phyloP scores from a whole-genome alignment of 208 protist genomes.

The Novymonas esmeraldas region DNA sequence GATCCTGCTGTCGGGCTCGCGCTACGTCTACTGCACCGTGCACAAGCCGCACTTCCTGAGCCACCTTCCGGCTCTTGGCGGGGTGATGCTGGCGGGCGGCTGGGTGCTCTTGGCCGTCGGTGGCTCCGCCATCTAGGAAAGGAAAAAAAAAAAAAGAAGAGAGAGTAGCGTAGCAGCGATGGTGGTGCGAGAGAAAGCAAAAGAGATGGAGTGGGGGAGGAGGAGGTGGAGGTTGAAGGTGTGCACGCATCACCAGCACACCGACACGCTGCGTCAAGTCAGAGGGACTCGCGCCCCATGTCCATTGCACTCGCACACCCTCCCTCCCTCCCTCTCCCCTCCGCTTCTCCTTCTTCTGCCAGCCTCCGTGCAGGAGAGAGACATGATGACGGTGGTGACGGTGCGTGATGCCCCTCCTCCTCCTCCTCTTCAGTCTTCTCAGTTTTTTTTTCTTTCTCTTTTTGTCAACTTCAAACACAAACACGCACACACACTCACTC shows the following conservation, averaged over 20 bases:
- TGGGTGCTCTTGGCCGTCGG: slow-evolving; percentile 39
- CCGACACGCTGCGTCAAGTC: no score
- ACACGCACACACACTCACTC: background rate
- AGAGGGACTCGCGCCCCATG: no score
- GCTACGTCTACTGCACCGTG: slow-evolving; percentile 48
- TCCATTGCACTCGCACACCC: no score
- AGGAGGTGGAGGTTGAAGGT: background rate
- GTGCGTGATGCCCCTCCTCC: no score
- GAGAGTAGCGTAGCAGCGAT: background rate
- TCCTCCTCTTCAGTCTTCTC: background rate
- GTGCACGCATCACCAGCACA: no score
- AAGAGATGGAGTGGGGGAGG: background rate
- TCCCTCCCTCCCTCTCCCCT: no score
- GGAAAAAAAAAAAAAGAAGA: background rate
- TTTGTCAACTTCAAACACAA: background rate
- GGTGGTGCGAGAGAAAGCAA: background rate
- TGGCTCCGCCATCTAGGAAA: slow-evolving; percentile 9
- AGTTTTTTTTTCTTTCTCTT: background rate
- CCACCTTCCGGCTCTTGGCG: slow-evolving; percentile 30
- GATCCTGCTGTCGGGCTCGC: slow-evolving; percentile 28
- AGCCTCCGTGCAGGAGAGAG: no score
- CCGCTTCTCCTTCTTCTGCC: no score
- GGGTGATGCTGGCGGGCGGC: slow-evolving; percentile 34
- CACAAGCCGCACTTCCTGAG: slow-evolving; percentile 48
- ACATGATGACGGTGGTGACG: no score